Conservation (phyloP, 176 grass and related monocot species). For the Carex cristatella region DNA sequence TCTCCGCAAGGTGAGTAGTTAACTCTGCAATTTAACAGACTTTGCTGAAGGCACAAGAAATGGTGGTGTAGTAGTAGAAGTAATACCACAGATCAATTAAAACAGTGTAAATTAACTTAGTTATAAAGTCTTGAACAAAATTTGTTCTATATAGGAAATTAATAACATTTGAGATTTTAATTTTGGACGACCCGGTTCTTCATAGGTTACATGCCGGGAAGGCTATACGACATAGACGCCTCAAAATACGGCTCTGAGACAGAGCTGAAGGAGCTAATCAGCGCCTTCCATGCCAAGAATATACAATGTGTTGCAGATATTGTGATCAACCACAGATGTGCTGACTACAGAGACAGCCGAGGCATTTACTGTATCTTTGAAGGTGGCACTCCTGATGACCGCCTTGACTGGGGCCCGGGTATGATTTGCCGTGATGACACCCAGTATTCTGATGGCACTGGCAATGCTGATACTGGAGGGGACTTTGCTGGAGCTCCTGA, state of each 20-base stretch:
- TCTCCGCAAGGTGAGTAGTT: constrained; percentile 43
- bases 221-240: constrained; percentile 63
- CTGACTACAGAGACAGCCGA: constrained; percentile 58
- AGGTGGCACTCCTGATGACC: constrained; percentile 51
- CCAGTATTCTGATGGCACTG: constrained; percentile 65
- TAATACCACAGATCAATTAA: too few species aligned
- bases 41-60: background rate
- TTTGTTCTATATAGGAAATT: too few species aligned
- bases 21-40: background rate
- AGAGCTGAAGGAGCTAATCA: constrained; percentile 46
- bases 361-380: constrained; percentile 90
- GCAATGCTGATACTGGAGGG: constrained; percentile 58
- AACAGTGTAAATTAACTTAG: too few species aligned
- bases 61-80: background rate
- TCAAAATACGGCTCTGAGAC: constrained; percentile 65
- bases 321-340: constrained; percentile 88
- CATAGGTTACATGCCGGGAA: constrained; percentile 68
- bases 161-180: background rate
- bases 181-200: too few species aligned
- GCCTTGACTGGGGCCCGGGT: constrained; percentile 77
- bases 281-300: constrained; percentile 39
- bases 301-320: constrained; percentile 66
- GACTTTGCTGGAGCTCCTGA: constrained; percentile 59
- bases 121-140: too few species aligned
- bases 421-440: constrained; percentile 87